These are phyloP conservation scores for Phytophthora rubi DNA, from an alignment of 352 stramenopile genomes.

Conservation along the genomic window DNA sequence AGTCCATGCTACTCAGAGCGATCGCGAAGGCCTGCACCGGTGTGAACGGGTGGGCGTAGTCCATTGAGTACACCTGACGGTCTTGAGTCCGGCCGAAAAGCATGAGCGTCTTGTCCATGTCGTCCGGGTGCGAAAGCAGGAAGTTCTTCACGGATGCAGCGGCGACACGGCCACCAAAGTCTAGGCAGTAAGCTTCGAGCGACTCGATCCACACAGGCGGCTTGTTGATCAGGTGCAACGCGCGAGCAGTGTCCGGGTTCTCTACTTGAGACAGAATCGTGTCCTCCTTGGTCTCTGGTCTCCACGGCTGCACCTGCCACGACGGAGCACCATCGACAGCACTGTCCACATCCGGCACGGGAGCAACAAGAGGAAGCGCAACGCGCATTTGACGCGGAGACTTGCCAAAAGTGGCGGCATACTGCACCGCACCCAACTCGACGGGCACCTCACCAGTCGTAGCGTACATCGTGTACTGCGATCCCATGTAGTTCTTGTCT, in stretches of 20 bases:
- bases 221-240: constrained; percentile 86
- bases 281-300: constrained; percentile 71
- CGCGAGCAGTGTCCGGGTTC: constrained; percentile 59
- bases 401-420: constrained; percentile 86
- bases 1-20: constrained; percentile 89
- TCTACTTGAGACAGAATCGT: constrained; percentile 83
- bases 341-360: constrained; percentile 54
- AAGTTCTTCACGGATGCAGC: constrained; percentile 91
- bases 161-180: constrained; percentile 80
- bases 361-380: constrained; percentile 61
- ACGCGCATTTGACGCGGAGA: constrained; percentile 88
- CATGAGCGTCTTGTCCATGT: constrained; percentile 90
- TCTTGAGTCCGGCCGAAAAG: constrained; percentile 88
- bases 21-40: constrained; percentile 89
- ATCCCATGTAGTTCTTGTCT: constrained; percentile 91
- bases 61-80: constrained; percentile 90
- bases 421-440: constrained; percentile 85
- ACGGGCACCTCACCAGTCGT: constrained; percentile 57
- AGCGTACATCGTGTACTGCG: constrained; percentile 88
- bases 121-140: constrained; percentile 77
- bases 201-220: constrained; percentile 89
- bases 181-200: constrained; percentile 85
- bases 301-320: constrained; percentile 68
- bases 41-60: constrained; percentile 87
- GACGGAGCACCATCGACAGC: constrained; percentile 45